Conservation (phyloP, 1,284 basidiomycete species). For the Ustilago xerochloae region DNA sequence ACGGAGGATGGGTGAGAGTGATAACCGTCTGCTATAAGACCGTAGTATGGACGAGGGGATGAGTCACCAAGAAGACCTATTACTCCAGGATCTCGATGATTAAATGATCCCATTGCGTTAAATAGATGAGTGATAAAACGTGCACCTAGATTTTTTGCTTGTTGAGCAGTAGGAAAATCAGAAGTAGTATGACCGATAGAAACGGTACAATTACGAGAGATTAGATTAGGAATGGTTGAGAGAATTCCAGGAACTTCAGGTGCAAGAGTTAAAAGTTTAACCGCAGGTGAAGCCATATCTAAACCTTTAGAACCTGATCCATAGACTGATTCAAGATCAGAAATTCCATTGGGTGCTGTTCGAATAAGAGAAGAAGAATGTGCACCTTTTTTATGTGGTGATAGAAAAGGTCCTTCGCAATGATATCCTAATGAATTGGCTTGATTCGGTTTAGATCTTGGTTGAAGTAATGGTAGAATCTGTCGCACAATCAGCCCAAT, state of each 20-base stretch:
- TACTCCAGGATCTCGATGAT: slow-evolving; percentile 74
- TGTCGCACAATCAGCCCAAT: slow-evolving; percentile 69
- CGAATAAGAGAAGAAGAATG: slow-evolving; percentile 79
- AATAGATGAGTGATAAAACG: slow-evolving; percentile 88
- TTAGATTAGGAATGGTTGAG: slow-evolving; percentile 75
- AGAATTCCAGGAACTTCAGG: slow-evolving; percentile 86
- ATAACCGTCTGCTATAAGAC: slow-evolving; percentile 88
- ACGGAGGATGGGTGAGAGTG: slow-evolving; percentile 91
- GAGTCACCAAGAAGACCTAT: slow-evolving; percentile 84
- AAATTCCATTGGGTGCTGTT: slow-evolving; percentile 64
- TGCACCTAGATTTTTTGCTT: slow-evolving; percentile 78
- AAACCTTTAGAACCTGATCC: slow-evolving; percentile 60
- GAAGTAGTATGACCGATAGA: slow-evolving; percentile 86
- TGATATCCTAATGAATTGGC: slow-evolving; percentile 80
- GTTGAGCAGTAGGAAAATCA: slow-evolving; percentile 76
- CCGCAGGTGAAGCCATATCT: slow-evolving; percentile 70
- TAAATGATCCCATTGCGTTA: slow-evolving; percentile 89
- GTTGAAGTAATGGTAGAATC: slow-evolving; percentile 72
- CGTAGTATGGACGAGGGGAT: slow-evolving; percentile 73
- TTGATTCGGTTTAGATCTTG: slow-evolving; percentile 71
- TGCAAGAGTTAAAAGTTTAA: slow-evolving; percentile 85
- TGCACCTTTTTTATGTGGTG: slow-evolving; percentile 78
- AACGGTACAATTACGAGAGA: slow-evolving; percentile 78
- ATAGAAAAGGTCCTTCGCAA: slow-evolving; percentile 88
- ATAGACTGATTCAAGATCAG: slow-evolving; percentile 26